phyloP scores from a whole-genome alignment of 805 yeast genomes.

The Ascoidea asiatica region DNA sequence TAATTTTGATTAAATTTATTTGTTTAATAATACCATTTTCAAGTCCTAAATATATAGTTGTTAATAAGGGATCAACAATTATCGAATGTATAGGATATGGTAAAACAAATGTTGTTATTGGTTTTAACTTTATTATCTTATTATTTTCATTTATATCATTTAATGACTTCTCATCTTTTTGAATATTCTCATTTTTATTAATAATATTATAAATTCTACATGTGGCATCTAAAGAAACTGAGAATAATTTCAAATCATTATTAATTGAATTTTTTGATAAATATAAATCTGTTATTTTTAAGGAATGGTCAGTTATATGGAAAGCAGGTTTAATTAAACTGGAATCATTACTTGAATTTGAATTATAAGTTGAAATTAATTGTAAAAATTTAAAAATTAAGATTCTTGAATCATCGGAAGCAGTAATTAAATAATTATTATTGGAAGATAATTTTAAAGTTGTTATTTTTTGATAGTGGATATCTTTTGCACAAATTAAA shows the following conservation, averaged over 20 bases:
- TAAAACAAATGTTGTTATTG: constrained; percentile 63
- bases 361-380: constrained; percentile 25
- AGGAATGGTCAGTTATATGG: constrained; percentile 47
- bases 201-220: constrained; percentile 53
- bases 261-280: constrained; percentile 30
- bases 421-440: constrained; percentile 54
- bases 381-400: constrained; percentile 62
- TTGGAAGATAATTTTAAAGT: constrained; percentile 46
- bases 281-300: constrained; percentile 26
- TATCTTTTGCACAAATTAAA: constrained; percentile 53
- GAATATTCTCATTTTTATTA: constrained; percentile 13
- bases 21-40: constrained; percentile 45
- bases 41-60: constrained; percentile 62
- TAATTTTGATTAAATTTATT: constrained; percentile 33
- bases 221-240: constrained; percentile 65
- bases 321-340: constrained; percentile 38
- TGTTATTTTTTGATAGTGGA: constrained; percentile 68
- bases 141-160: constrained; percentile 4
- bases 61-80: constrained; percentile 64
- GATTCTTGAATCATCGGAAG: constrained; percentile 73
- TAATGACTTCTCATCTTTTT: constrained; percentile 2
- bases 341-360: constrained; percentile 19
- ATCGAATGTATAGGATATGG: constrained; percentile 43
- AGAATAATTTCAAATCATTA: constrained; percentile 49
- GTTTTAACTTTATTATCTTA: constrained; percentile 12